phyloP scores from a whole-genome alignment of 192 early-diverging fungal genomes.

The Coemansia sp. region DNA sequence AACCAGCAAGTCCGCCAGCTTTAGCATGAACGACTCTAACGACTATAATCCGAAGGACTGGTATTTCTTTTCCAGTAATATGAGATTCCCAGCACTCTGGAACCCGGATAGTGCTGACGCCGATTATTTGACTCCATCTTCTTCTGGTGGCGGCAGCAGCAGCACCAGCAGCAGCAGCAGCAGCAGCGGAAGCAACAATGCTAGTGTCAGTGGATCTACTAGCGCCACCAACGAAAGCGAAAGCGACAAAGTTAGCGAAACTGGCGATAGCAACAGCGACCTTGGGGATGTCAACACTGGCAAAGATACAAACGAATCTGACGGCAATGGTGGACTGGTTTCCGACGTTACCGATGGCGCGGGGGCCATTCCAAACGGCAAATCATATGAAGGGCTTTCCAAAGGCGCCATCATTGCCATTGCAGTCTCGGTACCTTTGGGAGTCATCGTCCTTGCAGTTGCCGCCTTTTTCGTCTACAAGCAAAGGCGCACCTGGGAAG shows the following conservation, averaged over 20 bases:
- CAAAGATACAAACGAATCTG: background rate
- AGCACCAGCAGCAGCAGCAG: background rate
- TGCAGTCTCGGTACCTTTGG: slow-evolving; percentile 17
- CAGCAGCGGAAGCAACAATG: background rate
- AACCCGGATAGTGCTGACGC: background rate
- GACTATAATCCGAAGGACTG: slow-evolving; percentile 9
- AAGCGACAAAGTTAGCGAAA: background rate
- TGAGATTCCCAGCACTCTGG: slow-evolving; percentile 4
- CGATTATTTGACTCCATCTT: background rate
- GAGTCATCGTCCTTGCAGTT: slow-evolving; percentile 13
- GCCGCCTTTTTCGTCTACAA: slow-evolving; percentile 15
- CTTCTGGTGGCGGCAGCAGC: background rate
- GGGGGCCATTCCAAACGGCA: no score
- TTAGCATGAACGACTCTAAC: slow-evolving; percentile 1
- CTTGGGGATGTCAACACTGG: background rate
- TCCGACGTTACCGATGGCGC: background rate
- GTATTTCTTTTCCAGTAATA: slow-evolving; percentile 29
- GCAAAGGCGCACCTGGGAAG: slow-evolving; percentile 3
- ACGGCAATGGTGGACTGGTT: background rate
- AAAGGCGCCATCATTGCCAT: slow-evolving; percentile 24
- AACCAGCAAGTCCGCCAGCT: slow-evolving; percentile 7
- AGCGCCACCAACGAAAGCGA: background rate
- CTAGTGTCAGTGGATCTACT: background rate
- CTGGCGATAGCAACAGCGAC: background rate
- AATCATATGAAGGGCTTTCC: slow-evolving; percentile 5